Evolutionary conservation across 768 basidiomycete genomes (phyloP).

Genomic region (Naganishia onofrii): DNA sequence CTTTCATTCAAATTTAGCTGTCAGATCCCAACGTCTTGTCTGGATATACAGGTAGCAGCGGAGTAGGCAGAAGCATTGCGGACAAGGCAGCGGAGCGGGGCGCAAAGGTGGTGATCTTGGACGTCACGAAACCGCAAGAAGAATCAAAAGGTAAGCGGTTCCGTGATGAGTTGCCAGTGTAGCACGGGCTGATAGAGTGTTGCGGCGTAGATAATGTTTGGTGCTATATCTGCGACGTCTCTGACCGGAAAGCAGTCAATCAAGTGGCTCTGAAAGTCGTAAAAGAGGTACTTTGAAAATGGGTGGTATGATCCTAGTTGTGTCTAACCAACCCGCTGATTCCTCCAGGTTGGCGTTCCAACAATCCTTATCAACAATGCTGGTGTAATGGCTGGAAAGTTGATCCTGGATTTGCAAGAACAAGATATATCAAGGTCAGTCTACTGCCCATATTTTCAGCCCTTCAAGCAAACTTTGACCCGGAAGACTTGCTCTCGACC

Average conservation of each 20-base stretch:
- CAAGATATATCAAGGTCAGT: conserved; percentile 76
- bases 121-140: conserved; percentile 76
- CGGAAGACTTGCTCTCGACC: neutral
- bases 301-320: neutral
- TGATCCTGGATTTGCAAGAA: conserved; percentile 71
- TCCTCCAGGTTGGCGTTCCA: conserved; percentile 73
- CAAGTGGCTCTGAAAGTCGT: conserved; percentile 68
- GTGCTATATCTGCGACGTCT: conserved; percentile 88
- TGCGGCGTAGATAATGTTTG: conserved; percentile 65
- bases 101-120: conserved; percentile 79
- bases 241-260: conserved; percentile 80
- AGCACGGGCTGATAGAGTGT: neutral
- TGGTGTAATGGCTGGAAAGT: conserved; percentile 82
- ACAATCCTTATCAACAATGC: conserved; percentile 95
- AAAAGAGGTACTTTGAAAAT: conserved; percentile 65
- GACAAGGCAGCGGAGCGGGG: conserved; percentile 80
- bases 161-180: too few relatives aligned
- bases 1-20: neutral
- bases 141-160: neutral
- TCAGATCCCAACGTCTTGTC: neutral
- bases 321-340: neutral
- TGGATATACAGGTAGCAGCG: conserved; percentile 67
- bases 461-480: too few relatives aligned
- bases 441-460: conserved; percentile 8
- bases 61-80: conserved; percentile 81